Evolutionary conservation across 768 basidiomycete species (phyloP).

Genomic region (Tulasnella sp.): DNA sequence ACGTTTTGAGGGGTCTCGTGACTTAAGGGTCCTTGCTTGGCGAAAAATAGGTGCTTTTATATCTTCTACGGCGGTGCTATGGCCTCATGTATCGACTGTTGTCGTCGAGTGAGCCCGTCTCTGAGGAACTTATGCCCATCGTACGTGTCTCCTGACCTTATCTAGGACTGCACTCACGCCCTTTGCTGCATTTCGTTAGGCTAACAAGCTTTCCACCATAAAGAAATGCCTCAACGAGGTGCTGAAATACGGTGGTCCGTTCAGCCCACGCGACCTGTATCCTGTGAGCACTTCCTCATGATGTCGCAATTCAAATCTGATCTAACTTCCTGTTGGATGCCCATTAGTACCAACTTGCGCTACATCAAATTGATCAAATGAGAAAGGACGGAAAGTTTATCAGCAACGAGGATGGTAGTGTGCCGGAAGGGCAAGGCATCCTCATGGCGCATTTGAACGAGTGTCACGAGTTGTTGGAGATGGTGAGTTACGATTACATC

Average conservation of each 20-base stretch:
- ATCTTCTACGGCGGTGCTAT: constrained; percentile 87
- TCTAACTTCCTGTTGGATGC: constrained; percentile 14
- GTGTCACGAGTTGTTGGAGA: constrained; percentile 90
- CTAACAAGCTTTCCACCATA: constrained; percentile 91
- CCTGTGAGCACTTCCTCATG: constrained; percentile 44
- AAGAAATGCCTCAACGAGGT: constrained; percentile 97
- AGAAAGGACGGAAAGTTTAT: constrained; percentile 90
- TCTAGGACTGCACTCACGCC: too few relatives aligned
- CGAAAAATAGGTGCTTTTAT: constrained; percentile 63
- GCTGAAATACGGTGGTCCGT: constrained; percentile 86
- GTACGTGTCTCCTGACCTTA: too few relatives aligned
- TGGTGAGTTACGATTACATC: constrained; percentile 40
- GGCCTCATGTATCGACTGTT: constrained; percentile 88
- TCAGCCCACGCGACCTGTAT: constrained; percentile 83
- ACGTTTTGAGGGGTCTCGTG: background rate
- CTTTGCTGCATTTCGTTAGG: constrained; percentile 36
- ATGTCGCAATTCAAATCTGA: background rate
- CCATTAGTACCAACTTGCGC: constrained; percentile 74
- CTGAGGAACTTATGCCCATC: constrained; percentile 94
- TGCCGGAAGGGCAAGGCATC: constrained; percentile 95
- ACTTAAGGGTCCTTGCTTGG: background rate
- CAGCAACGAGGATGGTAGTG: constrained; percentile 60
- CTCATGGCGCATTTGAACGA: constrained; percentile 93
- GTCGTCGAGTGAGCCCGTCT: constrained; percentile 92
- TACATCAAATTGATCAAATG: constrained; percentile 90